phyloP scores from a whole-genome alignment of 2,329 filamentous ascomycete species.

The Phialemonium atrogriseum region DNA sequence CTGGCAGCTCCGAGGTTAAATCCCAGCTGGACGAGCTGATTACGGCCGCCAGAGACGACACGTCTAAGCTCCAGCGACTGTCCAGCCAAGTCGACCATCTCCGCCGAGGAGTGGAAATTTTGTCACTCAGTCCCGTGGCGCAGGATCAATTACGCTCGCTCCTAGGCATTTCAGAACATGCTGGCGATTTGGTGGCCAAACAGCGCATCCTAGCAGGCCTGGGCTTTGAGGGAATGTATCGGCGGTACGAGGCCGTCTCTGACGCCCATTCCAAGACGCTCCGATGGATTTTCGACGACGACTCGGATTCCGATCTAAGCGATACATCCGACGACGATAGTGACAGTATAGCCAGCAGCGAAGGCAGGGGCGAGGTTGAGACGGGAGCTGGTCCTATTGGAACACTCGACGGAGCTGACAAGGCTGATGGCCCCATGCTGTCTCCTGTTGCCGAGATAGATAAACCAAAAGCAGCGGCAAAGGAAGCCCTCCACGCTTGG shows the following conservation, averaged over 20 bases:
- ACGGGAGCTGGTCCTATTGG: no score
- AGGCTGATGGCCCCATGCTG: no score
- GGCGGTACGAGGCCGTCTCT: slow-evolving; percentile 6
- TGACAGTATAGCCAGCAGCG: no score
- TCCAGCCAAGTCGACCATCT: background rate
- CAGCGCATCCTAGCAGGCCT: slow-evolving; percentile 5
- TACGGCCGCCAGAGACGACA: slow-evolving; percentile 1
- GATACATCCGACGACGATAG: no score
- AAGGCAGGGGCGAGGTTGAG: no score
- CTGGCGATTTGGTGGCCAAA: background rate
- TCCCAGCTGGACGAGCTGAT: background rate
- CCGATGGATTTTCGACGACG: slow-evolving; percentile 10
- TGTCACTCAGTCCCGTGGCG: slow-evolving; percentile 1
- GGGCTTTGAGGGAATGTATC: slow-evolving; percentile 7
- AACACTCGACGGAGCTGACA: no score
- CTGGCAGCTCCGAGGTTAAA: no score
- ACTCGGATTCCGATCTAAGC: no score
- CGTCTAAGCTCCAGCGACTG: background rate
- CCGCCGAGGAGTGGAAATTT: background rate
- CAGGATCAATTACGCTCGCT: background rate
- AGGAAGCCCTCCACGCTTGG: background rate
- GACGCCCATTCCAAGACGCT: slow-evolving; percentile 8
- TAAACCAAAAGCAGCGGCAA: no score
- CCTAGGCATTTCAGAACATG: slow-evolving; percentile 1
- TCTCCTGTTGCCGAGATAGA: no score